Base-by-base conservation (phyloP, 371 early-diverging fungal species). In the Cladochytrium tenue region DNA sequence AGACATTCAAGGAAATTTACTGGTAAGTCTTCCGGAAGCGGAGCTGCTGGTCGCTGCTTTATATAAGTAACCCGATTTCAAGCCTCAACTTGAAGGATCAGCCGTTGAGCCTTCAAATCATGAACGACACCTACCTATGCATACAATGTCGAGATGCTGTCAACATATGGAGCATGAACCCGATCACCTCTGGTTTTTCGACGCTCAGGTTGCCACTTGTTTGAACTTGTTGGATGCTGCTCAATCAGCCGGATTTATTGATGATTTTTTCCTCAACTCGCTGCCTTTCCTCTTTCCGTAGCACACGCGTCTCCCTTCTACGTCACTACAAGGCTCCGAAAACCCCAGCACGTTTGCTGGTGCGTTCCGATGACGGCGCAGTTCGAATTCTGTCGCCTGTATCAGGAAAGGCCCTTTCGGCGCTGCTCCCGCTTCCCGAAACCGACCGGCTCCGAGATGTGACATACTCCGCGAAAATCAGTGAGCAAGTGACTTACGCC, bases 281-380 rank as follows among this genome's bases (percentile, higher is more conserved):
- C 27, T 26, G 5, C 32, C 26, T 1, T 60, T 53, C 5, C 28
- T 13, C n/a, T 43, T 26, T 31, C 33, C 2, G 3, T 51, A 77
- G 77, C 58, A 74, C 75, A 2, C 58, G 32, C 1, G 67, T 72
- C 13, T 58, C 56, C n/a, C 26, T 17, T 25, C 65, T 77, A 26
- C 4, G 53, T 2, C 58, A 35, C 4, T 53, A 25, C 63, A 71
- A 71, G 50, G 31, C 65, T 1, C 36, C 31, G 28, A 31, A 68
- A 15, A 36, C 53, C 13, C 70, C 71, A 1, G n/a, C 71, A 2
- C 67, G 78, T 5, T 51, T 81, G 10, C 56, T 83, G 17, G 73
- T 70, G 2, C 60, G 80, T 25, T 71, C 80, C 13, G 72, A 76
- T 32, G 81, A 81, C 67, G 81, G 83, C 2, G 71, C 73, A 2